Evolutionary conservation across 2,329 filamentous ascomycete genomes (phyloP).

Genomic region (Penicillium rolfsii): DNA sequence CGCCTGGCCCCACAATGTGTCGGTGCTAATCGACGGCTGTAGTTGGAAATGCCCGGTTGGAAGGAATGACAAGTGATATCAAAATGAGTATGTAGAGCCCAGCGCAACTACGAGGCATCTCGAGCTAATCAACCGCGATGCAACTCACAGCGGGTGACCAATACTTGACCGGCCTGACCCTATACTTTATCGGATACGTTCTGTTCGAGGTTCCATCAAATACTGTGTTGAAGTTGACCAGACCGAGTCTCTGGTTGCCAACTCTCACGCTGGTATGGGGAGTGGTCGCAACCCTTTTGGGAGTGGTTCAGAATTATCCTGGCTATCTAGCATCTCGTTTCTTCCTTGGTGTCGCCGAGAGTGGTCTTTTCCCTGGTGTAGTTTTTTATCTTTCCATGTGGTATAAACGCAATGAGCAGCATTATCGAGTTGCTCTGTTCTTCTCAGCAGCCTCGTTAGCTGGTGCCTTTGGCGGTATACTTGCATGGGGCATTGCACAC

Average conservation of each 20-base stretch:
- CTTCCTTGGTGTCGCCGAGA: conserved; percentile 57
- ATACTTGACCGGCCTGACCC: conserved; percentile 45
- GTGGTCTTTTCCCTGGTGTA: conserved; percentile 58
- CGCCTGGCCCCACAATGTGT: not conserved
- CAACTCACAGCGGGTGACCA: conserved; percentile 38
- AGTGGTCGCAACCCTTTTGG: conserved; percentile 55
- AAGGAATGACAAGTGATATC: conserved; percentile 44
- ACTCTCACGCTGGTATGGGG: conserved; percentile 54
- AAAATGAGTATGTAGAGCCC: conserved; percentile 39
- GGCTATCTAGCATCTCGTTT: conserved; percentile 55
- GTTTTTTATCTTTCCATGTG: conserved; percentile 65
- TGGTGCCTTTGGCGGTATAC: conserved; percentile 63
- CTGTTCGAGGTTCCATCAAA: conserved; percentile 49
- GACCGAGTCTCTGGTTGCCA: conserved; percentile 44
- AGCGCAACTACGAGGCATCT: too few species aligned
- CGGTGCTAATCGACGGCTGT: conserved; percentile 1
- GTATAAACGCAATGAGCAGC: conserved; percentile 63
- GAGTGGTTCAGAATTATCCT: conserved; percentile 52
- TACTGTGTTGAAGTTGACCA: conserved; percentile 45
- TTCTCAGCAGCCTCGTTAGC: conserved; percentile 62
- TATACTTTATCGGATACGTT: conserved; percentile 46
- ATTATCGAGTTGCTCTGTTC: conserved; percentile 63
- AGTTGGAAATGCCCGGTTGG: conserved; percentile 46
- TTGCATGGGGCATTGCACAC: conserved; percentile 58
- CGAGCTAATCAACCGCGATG: not conserved